A percentile compares a stretch with the other conserved stretches of the same genome.
Evolutionary conservation across 2,329 filamentous ascomycete genomes (phyloP).

Genomic region (Fusarium heterosporum): DNA sequence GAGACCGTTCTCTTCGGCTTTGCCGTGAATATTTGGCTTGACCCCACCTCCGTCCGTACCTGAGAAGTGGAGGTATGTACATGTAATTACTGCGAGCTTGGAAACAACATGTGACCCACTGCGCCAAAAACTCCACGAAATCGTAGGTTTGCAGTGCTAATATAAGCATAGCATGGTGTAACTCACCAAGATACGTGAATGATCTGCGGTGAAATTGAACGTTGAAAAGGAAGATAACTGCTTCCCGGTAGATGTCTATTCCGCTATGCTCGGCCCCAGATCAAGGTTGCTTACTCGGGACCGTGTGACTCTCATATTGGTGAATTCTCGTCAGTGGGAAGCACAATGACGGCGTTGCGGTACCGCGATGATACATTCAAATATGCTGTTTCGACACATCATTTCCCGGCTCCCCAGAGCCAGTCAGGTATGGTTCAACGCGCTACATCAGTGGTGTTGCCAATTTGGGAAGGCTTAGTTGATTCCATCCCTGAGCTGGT

Average conservation of each 20-base stretch:
- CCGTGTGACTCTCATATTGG: slow-evolving; percentile 36
- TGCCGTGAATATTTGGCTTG: slow-evolving; percentile 41
- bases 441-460: slow-evolving; percentile 28
- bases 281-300: slow-evolving; percentile 3
- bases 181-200: not conserved
- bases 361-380: slow-evolving; percentile 24
- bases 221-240: not conserved
- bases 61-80: slow-evolving; percentile 42
- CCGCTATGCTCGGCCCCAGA: not conserved
- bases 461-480: slow-evolving; percentile 37
- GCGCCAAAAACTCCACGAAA: not conserved
- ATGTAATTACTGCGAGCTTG: slow-evolving; percentile 1
- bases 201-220: not conserved
- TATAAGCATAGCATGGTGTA: not conserved
- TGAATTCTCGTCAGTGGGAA: slow-evolving; percentile 29
- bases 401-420: slow-evolving; percentile 17
- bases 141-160: not conserved
- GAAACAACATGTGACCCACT: slow-evolving; percentile 21
- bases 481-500: slow-evolving; percentile 28
- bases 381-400: slow-evolving; percentile 28
- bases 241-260: not conserved
- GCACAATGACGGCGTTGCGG: slow-evolving; percentile 33
- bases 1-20: slow-evolving; percentile 48
- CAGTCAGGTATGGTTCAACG: slow-evolving; percentile 5
- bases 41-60: slow-evolving; percentile 43